A percentile compares a stretch with the other conserved stretches of the same genome.
phyloP scores from a whole-genome alignment of 1,284 basidiomycete species.

The Trametes versicolor region DNA sequence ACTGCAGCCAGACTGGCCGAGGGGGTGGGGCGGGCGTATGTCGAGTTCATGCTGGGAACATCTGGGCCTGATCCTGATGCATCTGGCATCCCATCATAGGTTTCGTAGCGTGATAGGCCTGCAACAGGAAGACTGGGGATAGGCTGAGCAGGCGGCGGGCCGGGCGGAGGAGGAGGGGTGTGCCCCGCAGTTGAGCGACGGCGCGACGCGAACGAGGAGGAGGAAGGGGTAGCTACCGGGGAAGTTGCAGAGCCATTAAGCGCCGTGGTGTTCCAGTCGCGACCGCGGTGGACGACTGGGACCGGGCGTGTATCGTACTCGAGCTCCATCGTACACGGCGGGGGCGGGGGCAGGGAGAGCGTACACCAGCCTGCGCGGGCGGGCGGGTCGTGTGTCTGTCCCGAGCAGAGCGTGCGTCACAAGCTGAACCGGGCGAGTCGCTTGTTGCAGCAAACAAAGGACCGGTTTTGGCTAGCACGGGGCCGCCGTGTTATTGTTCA shows the following conservation, averaged over 20 bases:
- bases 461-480: slow-evolving; percentile 36
- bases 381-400: slow-evolving; percentile 18
- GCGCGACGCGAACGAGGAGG: slow-evolving; percentile 49
- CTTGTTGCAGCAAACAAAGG: slow-evolving; percentile 39
- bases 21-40: slow-evolving; percentile 58
- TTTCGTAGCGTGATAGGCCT: slow-evolving; percentile 41
- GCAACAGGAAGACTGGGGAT: slow-evolving; percentile 66
- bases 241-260: slow-evolving; percentile 43
- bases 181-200: slow-evolving; percentile 75
- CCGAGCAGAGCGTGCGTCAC: slow-evolving; percentile 25
- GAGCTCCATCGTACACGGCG: slow-evolving; percentile 57
- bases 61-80: slow-evolving; percentile 36
- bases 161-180: slow-evolving; percentile 69
- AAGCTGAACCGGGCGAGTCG: slow-evolving; percentile 30
- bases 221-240: slow-evolving; percentile 47
- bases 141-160: slow-evolving; percentile 77
- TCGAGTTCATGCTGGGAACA: slow-evolving; percentile 38
- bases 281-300: slow-evolving; percentile 49
- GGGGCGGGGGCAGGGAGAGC: slow-evolving; percentile 4
- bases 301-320: slow-evolving; percentile 59
- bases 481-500: slow-evolving; percentile 27
- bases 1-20: slow-evolving; percentile 67
- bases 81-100: slow-evolving; percentile 39
- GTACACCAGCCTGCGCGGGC: slow-evolving; percentile 19
- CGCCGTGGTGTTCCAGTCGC: slow-evolving; percentile 58